phyloP scores from a whole-genome alignment of 441 rosid species.

The Erodium chrysanthum region DNA sequence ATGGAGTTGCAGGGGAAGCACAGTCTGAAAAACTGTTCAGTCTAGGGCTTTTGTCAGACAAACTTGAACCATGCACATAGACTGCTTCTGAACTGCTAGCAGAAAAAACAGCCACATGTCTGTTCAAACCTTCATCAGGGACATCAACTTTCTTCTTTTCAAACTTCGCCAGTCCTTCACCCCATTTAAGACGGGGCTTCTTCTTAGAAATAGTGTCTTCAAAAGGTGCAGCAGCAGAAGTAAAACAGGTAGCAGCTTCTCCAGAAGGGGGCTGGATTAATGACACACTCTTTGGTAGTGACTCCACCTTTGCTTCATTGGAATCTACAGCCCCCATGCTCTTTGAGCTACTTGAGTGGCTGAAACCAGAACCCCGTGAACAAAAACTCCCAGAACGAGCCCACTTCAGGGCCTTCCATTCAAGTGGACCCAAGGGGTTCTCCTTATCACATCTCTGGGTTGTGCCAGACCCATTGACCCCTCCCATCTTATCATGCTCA shows the following conservation, averaged over 20 bases:
- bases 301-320: slow-evolving; percentile 46
- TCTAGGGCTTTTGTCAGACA: slow-evolving; percentile 60
- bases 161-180: slow-evolving; percentile 91
- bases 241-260: slow-evolving; percentile 46
- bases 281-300: slow-evolving; percentile 35
- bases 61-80: slow-evolving; percentile 35
- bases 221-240: slow-evolving; percentile 26
- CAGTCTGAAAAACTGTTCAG: slow-evolving; percentile 45
- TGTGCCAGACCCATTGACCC: slow-evolving; percentile 34
- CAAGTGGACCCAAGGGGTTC: slow-evolving; percentile 29
- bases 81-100: slow-evolving; percentile 32
- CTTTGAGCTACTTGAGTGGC: slow-evolving; percentile 86
- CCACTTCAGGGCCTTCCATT: slow-evolving; percentile 82
- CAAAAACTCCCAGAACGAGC: slow-evolving; percentile 69
- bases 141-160: slow-evolving; percentile 87
- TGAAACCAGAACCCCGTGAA: slow-evolving; percentile 77
- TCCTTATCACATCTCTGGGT: slow-evolving; percentile 47
- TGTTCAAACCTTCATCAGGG: slow-evolving; percentile 37
- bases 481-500: slow-evolving; percentile 36
- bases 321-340: slow-evolving; percentile 71
- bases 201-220: slow-evolving; percentile 65
- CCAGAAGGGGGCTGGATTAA: slow-evolving; percentile 50
- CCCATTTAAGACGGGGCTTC: slow-evolving; percentile 94
- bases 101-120: slow-evolving; percentile 32
- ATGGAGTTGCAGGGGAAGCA: slow-evolving; percentile 87